phyloP scores from a whole-genome alignment of 2,329 filamentous ascomycete species.

The Diplodia seriata region DNA sequence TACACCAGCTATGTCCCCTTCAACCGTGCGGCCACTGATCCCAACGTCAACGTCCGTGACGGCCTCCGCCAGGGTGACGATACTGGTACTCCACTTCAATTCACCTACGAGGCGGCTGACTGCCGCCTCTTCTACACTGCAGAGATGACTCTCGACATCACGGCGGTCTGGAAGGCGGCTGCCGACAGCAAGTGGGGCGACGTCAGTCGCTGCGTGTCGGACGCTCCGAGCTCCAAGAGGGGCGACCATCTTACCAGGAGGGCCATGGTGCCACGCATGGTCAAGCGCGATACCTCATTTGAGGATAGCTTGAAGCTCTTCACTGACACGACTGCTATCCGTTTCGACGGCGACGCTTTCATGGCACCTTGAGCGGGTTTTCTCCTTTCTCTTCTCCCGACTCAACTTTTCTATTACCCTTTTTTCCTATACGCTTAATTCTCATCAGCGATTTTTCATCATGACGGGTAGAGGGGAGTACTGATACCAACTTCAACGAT shows the following conservation, averaged over 20 bases:
- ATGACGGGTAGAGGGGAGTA: conserved; percentile 14
- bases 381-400: neutral
- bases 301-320: conserved; percentile 26
- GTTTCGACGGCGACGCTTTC: conserved; percentile 25
- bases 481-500: conserved; percentile 27
- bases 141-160: conserved; percentile 50
- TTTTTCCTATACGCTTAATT: conserved; percentile 1
- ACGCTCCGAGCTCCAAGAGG: conserved; percentile 1
- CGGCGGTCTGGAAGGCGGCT: conserved; percentile 48
- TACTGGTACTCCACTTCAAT: conserved; percentile 46
- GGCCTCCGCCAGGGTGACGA: conserved; percentile 44
- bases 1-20: conserved; percentile 42
- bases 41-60: conserved; percentile 47
- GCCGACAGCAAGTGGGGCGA: conserved; percentile 47
- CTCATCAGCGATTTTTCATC: conserved; percentile 3
- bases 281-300: conserved; percentile 12
- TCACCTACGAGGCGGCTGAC: conserved; percentile 49
- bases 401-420: neutral
- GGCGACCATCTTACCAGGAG: conserved; percentile 19
- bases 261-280: conserved; percentile 8
- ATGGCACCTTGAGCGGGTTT: conserved; percentile 18
- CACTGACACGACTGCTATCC: conserved; percentile 7
- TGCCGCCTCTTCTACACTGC: conserved; percentile 51
- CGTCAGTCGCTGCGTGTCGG: conserved; percentile 43
- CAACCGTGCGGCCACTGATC: conserved; percentile 37